Conservation (phyloP, 2,329 filamentous ascomycete genomes). For the Sclerotinia trifoliorum region DNA sequence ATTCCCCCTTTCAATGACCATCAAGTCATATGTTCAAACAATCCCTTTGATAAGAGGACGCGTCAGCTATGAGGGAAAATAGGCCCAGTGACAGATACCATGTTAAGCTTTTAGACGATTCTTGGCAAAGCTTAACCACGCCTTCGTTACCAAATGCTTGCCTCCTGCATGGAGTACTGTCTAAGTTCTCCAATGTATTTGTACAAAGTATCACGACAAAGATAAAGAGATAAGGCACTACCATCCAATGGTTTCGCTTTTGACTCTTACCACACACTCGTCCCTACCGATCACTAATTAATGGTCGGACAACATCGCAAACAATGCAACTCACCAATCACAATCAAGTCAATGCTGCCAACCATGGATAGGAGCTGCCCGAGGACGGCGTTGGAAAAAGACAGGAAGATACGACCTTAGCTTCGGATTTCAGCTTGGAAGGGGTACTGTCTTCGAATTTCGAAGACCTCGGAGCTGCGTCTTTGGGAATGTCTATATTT, state of each 20-base stretch:
- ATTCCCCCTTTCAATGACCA: neutral
- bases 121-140: constrained; percentile 10
- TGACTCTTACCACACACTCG: neutral
- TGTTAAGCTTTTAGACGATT: constrained; percentile 6
- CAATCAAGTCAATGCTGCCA: neutral
- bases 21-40: neutral
- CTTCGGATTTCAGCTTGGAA: neutral
- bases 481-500: neutral
- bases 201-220: neutral
- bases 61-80: constrained; percentile 2
- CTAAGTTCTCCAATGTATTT: neutral
- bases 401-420: constrained; percentile 3
- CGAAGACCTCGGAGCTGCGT: neutral
- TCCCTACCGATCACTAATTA: neutral
- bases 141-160: neutral
- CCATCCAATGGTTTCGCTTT: neutral
- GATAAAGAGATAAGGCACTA: neutral
- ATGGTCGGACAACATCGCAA: constrained; percentile 1
- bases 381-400: neutral
- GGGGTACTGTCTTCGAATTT: neutral
- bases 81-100: neutral
- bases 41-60: constrained; percentile 5
- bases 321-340: neutral
- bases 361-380: too few relatives aligned
- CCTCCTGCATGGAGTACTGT: too few relatives aligned